These are phyloP conservation scores for Penicillium longicatenatum DNA, from an alignment of 495 filamentous ascomycete genomes.

Conservation along the genomic window DNA sequence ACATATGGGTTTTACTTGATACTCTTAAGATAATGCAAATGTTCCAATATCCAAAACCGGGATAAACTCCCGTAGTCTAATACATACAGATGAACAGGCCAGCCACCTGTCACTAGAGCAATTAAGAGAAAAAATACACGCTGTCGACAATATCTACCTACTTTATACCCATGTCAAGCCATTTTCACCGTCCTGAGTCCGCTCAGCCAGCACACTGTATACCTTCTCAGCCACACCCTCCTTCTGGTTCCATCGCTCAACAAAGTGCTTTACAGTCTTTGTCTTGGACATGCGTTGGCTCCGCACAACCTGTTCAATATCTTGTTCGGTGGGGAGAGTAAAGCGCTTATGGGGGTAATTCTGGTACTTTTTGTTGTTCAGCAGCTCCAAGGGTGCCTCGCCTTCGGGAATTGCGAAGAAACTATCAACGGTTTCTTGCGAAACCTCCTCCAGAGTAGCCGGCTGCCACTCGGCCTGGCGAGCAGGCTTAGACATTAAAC, in stretches of 20 bases:
- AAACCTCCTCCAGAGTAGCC: slow-evolving; percentile 62
- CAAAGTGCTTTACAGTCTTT: slow-evolving; percentile 32
- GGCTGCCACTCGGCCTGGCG: slow-evolving; percentile 71
- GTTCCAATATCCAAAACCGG: slow-evolving; percentile 16
- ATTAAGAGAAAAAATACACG: slow-evolving; percentile 25
- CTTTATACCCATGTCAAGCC: slow-evolving; percentile 35
- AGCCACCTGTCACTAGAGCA: slow-evolving; percentile 11
- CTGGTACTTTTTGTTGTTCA: slow-evolving; percentile 56
- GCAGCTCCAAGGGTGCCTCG: slow-evolving; percentile 51
- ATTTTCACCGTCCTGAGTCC: slow-evolving; percentile 22
- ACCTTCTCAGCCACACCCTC: slow-evolving; percentile 46
- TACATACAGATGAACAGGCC: slow-evolving; percentile 18
- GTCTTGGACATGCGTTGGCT: slow-evolving; percentile 5
- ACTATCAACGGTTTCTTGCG: slow-evolving; percentile 49
- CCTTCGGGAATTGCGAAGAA: slow-evolving; percentile 59
- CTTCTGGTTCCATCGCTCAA: slow-evolving; percentile 35
- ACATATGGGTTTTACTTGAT: not conserved
- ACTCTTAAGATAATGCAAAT: slow-evolving; percentile 9
- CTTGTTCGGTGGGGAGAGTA: slow-evolving; percentile 74
- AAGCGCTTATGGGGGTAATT: slow-evolving; percentile 66
- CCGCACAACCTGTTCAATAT: slow-evolving; percentile 60
- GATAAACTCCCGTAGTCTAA: slow-evolving; percentile 19
- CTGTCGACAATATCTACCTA: slow-evolving; percentile 14
- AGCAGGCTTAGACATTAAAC: slow-evolving; percentile 66
- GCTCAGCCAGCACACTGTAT: slow-evolving; percentile 36